Evolutionary conservation across 345 rosid species (phyloP), one percentile per base, ranked within the genome.

Genomic region (Eucalyptus cloeziana): DNA sequence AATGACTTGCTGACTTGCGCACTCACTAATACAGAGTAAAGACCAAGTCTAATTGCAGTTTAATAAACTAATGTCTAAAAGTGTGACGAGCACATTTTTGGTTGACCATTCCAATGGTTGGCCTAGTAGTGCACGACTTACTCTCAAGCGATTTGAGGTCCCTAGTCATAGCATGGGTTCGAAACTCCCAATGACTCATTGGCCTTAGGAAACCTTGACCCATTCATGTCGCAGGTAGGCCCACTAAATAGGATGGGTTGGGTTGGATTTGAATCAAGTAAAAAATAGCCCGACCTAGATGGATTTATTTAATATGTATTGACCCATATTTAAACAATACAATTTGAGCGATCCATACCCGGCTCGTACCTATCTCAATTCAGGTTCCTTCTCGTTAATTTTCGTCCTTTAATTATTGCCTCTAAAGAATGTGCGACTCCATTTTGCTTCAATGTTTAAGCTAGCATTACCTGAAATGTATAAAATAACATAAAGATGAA

Each of bases 321-420:
- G 1, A n/a, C 19, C 17, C 9, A 3, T 64, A 2, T 64, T 64
- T 30, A 64, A 64, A 64, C 19, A 64, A 64, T 2, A 64, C 19
- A 30, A n/a, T 30, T 64, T 64, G 33, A 13, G 19, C 19, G 1
- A 62, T 14, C 17, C 3, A 13, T n/a, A 13, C 19, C 71, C 2
- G 3, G 9, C 16, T 14, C 0, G 2, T 7, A 30, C 19, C 71
- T 12, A 0, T 22, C 13, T 0, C 62, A 0, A 56, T 56, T 19
- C 6, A 56, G 30, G 30, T 24, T 56, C 30, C 62, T 56, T 56
- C 30, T 56, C 30, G 0, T 10, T 24, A 24, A 56, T 56, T 56
- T 56, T 24, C 4, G 27, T 24, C 6, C 62, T 56, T 9, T 9
- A 56, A 56, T 56, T 24, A 24, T 56, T 56, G 62, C 62, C 62